These are phyloP conservation scores for Nothophytophthora sp. DNA, from an alignment of 352 stramenopile genomes.

Conservation along the genomic window DNA sequence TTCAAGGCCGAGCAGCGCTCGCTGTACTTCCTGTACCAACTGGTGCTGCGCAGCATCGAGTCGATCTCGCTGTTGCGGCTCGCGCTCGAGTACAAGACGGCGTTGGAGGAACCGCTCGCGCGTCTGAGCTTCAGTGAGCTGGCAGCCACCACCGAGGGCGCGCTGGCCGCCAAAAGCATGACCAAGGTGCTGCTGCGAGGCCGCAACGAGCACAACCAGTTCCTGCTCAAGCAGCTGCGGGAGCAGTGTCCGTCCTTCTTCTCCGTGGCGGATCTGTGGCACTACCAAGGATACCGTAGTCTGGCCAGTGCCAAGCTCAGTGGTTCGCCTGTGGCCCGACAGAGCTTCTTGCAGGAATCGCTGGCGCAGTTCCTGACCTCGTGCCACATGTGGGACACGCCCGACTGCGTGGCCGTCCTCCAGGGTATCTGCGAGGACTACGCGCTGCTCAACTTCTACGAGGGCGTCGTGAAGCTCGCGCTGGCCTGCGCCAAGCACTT, in stretches of 20 bases:
- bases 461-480: constrained; percentile 85
- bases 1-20: constrained; percentile 85
- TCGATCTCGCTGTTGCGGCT: constrained; percentile 74
- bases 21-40: constrained; percentile 76
- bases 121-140: constrained; percentile 78
- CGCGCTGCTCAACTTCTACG: constrained; percentile 76
- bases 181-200: constrained; percentile 80
- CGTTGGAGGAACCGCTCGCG: constrained; percentile 65
- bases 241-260: constrained; percentile 87
- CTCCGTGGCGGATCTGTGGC: constrained; percentile 75
- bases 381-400: constrained; percentile 86
- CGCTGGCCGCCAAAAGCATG: constrained; percentile 66
- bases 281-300: constrained; percentile 87
- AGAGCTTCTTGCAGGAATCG: constrained; percentile 67
- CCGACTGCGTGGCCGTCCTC: constrained; percentile 74
- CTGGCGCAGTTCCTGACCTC: constrained; percentile 81
- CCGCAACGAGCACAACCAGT: constrained; percentile 81
- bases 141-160: constrained; percentile 63
- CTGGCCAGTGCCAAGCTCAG: constrained; percentile 81
- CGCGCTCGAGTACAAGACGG: constrained; percentile 65
- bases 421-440: constrained; percentile 85
- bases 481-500: constrained; percentile 84
- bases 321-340: constrained; percentile 54
- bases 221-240: constrained; percentile 80
- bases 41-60: constrained; percentile 80